Evolutionary conservation across 2,329 filamentous ascomycete genomes (phyloP), one percentile per base, ranked within the genome.

Genomic region (Phialophora chinensis): DNA sequence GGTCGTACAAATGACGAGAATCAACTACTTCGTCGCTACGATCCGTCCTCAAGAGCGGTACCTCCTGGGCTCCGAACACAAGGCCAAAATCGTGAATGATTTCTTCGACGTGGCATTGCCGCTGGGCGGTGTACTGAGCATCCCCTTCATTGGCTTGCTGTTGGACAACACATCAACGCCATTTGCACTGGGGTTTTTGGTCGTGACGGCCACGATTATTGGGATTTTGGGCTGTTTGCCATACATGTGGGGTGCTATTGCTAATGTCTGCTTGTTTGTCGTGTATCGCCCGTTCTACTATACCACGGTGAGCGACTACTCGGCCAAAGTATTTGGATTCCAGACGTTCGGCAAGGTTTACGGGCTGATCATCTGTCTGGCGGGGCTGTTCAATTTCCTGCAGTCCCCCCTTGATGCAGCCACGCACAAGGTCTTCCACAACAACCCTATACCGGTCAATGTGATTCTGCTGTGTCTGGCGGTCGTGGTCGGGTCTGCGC

Each of bases 341-440:
- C 85, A 88, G 67, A 96, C 92, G 0, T 97, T 97, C 72, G 93
- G 93, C 54, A 96, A 91, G 65, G 92, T 97, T n/a, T 97, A 97
- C 78, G 93, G 93, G 11, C 84, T 93, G 23, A 91, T 96, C 71
- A 96, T 97, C 72, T 96, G 91, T 78, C 80, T 95, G 1, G 90
- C 92, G 0, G 93, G 93, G 0, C 77, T 97, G 0, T 85, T 93
- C 74, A 96, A 96, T 78, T 93, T 97, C 74, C 87, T 87, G 0
- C 92, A 96, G 80, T 90, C 89, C 4, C 92, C 86, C 0, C 83
- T 97, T 38, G 93, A 97, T 76, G 87, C 89, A 27, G 76, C 94
- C 42, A 92, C 93, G 49, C 91, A 96, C 74, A 83, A 86, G 63
- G 84, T 84, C 0, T 97, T 94, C 74, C 73, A 82, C 25, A 87